Conservation (phyloP, 768 basidiomycete genomes). For the Xerocomellus intermedius region DNA sequence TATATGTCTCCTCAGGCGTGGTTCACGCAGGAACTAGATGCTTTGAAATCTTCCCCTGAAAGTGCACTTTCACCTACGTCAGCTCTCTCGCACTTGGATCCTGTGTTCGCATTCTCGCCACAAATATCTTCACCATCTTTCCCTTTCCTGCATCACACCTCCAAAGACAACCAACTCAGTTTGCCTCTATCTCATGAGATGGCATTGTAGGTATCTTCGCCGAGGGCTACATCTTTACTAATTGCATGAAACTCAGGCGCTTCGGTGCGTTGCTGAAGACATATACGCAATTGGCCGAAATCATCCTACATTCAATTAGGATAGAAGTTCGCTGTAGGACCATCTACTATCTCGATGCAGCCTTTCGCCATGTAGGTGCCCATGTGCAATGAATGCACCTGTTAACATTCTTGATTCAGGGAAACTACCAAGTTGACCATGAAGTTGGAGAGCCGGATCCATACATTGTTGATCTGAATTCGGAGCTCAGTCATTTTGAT, state of each 20-base stretch:
- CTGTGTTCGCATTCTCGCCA: constrained; percentile 42
- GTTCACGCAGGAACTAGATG: constrained; percentile 73
- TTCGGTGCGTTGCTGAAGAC: constrained; percentile 90
- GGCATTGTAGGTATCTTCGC: constrained; percentile 64
- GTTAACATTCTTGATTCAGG: constrained; percentile 44
- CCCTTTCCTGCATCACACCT: constrained; percentile 38
- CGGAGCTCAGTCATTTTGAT: constrained; percentile 73
- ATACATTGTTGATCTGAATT: constrained; percentile 82
- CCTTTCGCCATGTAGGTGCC: constrained; percentile 66
- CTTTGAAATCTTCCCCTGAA: constrained; percentile 62
- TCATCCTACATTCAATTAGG: constrained; percentile 84
- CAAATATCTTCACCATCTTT: constrained; percentile 45
- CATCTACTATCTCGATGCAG: constrained; percentile 76
- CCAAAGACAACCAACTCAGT: constrained; percentile 49
- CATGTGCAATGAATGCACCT: neutral
- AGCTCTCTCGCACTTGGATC: constrained; percentile 45
- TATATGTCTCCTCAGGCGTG: constrained; percentile 55
- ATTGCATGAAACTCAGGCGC: constrained; percentile 52
- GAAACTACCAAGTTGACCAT: constrained; percentile 77
- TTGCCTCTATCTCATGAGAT: constrained; percentile 86
- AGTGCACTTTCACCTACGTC: constrained; percentile 48
- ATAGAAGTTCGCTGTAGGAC: constrained; percentile 85
- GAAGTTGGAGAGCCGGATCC: constrained; percentile 92
- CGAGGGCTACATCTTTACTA: neutral
- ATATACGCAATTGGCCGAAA: constrained; percentile 83